Percentiles rank a stretch among this genome's conserved stretches.
Conservation (phyloP, 2,329 filamentous ascomycete genomes). For the Stagonosporopsis tanaceti region DNA sequence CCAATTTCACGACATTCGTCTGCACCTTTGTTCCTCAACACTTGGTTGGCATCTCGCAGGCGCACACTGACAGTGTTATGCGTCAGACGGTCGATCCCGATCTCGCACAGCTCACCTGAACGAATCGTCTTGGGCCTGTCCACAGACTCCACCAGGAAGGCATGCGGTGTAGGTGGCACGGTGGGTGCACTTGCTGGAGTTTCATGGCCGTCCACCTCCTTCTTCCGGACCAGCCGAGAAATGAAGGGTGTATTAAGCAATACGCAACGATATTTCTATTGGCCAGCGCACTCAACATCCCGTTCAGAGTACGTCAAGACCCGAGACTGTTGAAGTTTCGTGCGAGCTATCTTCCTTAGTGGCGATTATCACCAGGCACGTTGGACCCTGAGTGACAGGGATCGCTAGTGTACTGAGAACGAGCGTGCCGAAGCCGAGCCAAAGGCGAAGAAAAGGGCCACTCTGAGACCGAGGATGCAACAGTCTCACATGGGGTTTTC, state of each 20-base stretch:
- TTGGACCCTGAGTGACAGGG: slow-evolving; percentile 19
- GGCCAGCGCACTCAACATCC: not conserved
- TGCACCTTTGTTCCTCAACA: not conserved
- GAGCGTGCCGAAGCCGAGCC: slow-evolving; percentile 10
- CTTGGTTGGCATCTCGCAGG: not conserved
- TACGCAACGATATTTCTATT: not conserved
- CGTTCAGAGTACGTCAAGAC: slow-evolving; percentile 1
- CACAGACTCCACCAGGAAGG: slow-evolving; percentile 8
- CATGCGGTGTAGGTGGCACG: slow-evolving; percentile 9
- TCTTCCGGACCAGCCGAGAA: slow-evolving; percentile 8
- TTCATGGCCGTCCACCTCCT: not conserved
- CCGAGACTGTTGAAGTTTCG: slow-evolving; percentile 7
- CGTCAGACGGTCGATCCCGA: slow-evolving; percentile 21
- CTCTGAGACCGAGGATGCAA: not conserved
- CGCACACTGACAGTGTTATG: slow-evolving; percentile 5
- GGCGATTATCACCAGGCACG: slow-evolving; percentile 21
- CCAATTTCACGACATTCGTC: no score
- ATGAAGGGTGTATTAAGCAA: not conserved
- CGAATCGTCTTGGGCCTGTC: slow-evolving; percentile 3
- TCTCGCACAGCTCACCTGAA: slow-evolving; percentile 2
- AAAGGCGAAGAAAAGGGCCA: not conserved
- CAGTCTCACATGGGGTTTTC: not conserved
- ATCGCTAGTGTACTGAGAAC: not conserved
- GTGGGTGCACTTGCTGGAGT: not conserved
- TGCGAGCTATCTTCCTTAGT: slow-evolving; percentile 13